phyloP scores from a whole-genome alignment of 73 alveolate genomes.

The Paramecium caudatum region DNA sequence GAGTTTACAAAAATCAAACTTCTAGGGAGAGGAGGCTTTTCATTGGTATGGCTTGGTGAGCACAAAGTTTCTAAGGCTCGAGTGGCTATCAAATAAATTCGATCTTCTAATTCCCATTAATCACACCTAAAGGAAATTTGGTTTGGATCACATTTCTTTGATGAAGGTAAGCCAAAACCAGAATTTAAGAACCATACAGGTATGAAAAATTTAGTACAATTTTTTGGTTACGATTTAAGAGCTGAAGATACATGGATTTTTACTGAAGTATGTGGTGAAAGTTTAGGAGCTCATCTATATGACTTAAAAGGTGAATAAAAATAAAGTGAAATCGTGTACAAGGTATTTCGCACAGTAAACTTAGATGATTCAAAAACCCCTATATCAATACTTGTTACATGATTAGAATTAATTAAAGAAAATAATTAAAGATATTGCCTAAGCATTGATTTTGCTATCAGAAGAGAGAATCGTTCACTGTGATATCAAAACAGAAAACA shows the following conservation, averaged over 20 bases:
- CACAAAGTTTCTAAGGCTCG: slow-evolving; percentile 40
- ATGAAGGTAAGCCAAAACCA: slow-evolving; percentile 54
- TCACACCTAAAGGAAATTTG: slow-evolving; percentile 66
- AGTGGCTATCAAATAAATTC: slow-evolving; percentile 63
- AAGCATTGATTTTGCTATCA: slow-evolving; percentile 47
- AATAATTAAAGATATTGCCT: slow-evolving; percentile 53
- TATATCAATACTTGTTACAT: slow-evolving; percentile 9
- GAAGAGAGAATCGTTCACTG: slow-evolving; percentile 71
- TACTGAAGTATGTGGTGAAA: slow-evolving; percentile 36
- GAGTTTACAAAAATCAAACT: slow-evolving; percentile 44
- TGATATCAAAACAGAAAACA: slow-evolving; percentile 72
- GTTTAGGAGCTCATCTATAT: background rate
- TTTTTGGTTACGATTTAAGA: background rate
- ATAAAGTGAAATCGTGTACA: slow-evolving; percentile 50
- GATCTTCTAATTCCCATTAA: slow-evolving; percentile 23
- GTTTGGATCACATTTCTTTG: slow-evolving; percentile 72
- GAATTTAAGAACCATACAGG: background rate
- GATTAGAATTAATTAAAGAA: slow-evolving; percentile 38
- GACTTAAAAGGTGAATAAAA: slow-evolving; percentile 66
- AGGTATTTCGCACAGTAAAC: slow-evolving; percentile 24
- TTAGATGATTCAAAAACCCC: slow-evolving; percentile 3
- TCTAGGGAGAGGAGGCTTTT: slow-evolving; percentile 71
- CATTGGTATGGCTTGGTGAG: slow-evolving; percentile 71
- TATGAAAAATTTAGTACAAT: background rate
- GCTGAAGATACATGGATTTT: background rate